phyloP scores from a whole-genome alignment of 139 green algal species.

The Picochlorum sp. region DNA sequence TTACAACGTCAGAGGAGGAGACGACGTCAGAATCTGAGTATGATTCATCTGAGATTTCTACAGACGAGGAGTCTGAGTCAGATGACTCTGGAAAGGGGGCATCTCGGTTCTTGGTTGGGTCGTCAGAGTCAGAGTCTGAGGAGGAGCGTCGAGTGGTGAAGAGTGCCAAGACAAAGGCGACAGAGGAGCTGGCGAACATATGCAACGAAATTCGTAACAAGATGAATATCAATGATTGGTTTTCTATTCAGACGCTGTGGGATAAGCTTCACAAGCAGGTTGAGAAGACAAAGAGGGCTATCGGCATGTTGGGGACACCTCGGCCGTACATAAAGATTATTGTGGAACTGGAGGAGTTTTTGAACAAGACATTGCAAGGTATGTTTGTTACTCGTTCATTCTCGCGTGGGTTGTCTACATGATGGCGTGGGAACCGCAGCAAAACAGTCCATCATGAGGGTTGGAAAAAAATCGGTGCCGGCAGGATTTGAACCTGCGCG shows the following conservation, averaged over 20 bases:
- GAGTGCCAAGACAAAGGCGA: constrained; percentile 76
- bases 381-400: neutral
- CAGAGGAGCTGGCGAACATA: constrained; percentile 67
- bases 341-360: constrained; percentile 85
- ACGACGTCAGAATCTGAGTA: constrained; percentile 19
- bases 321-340: constrained; percentile 82
- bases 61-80: constrained; percentile 16
- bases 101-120: constrained; percentile 64
- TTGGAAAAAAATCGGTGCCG: neutral
- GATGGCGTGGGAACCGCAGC: neutral
- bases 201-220: constrained; percentile 94
- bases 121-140: constrained; percentile 66
- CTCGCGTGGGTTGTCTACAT: neutral
- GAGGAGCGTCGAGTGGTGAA: constrained; percentile 72
- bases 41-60: constrained; percentile 25
- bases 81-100: constrained; percentile 32
- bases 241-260: constrained; percentile 82
- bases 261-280: constrained; percentile 98
- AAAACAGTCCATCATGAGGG: no score
- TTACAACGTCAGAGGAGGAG: constrained; percentile 20
- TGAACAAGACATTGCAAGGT: constrained; percentile 70
- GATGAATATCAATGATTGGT: constrained; percentile 98
- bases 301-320: constrained; percentile 37
- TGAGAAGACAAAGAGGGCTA: constrained; percentile 69
- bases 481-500: constrained; percentile 21